Conservation (phyloP, 78 protist species). For the Trichosphaerium sp. region DNA sequence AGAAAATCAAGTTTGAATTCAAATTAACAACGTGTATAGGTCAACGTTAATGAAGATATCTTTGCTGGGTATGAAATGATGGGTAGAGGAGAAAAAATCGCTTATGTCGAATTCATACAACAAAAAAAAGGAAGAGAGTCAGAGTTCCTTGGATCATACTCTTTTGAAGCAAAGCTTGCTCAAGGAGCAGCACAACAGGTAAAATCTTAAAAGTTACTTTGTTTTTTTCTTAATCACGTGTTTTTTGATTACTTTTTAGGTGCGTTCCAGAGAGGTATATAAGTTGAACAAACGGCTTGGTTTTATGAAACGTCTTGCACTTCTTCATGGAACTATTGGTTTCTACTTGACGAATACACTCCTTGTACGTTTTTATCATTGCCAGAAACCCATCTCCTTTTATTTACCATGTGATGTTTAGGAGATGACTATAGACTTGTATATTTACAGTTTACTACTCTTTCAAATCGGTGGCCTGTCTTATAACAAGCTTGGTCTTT, state of each 20-base stretch:
- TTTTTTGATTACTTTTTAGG: too few relatives aligned
- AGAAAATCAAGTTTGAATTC: too few relatives aligned
- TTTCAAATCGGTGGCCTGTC: slow-evolving; percentile 3
- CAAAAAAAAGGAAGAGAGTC: slow-evolving; percentile 6
- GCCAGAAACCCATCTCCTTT: too few relatives aligned
- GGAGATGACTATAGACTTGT: background rate
- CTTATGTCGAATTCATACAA: slow-evolving; percentile 4
- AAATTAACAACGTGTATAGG: too few relatives aligned
- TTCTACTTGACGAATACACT: slow-evolving; percentile 1
- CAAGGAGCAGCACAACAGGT: slow-evolving; percentile 16
- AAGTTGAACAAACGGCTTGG: background rate
- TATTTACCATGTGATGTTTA: too few relatives aligned
- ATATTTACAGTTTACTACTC: background rate
- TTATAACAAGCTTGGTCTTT: slow-evolving; percentile 5
- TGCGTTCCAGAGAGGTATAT: slow-evolving; percentile 1
- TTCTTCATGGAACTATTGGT: slow-evolving; percentile 2
- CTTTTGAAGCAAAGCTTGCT: slow-evolving; percentile 5
- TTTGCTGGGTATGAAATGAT: slow-evolving; percentile 11
- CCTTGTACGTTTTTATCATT: too few relatives aligned
- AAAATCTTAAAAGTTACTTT: too few relatives aligned
- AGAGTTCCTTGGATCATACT: background rate
- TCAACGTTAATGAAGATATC: slow-evolving; percentile 19
- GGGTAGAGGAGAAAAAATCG: slow-evolving; percentile 1
- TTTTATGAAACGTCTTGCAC: background rate
- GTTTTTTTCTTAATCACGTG: too few relatives aligned